Base-by-base conservation (phyloP, 208 protist genomes). In the Leptomonas seymouri region DNA sequence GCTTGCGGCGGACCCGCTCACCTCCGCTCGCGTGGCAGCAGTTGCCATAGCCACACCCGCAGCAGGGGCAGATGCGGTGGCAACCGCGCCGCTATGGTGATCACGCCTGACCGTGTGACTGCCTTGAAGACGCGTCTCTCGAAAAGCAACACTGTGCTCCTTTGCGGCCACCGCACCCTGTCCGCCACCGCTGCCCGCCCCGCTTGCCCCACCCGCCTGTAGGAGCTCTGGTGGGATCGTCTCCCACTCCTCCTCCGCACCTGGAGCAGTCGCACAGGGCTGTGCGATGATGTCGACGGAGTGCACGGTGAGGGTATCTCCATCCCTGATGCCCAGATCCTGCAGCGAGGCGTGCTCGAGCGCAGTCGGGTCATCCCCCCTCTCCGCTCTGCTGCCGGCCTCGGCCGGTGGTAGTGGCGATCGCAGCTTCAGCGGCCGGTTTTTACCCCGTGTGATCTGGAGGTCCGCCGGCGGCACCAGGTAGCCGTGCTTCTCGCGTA, bases 311-410 rank as follows among this genome's bases (percentile, higher is more conserved):
- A 96, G 72, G 14, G 73, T 76, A 56, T 90, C 88, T 1, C 91
- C 88, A 51, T 94, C 78, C 30, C 69, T 67, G 41, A 94, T 76
- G 53, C 89, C 88, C 18, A 89, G 69, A 41, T 93, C 86, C 56
- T 84, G 81, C 23, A 96, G 76, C 2, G 91, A 93, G 18, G 69
- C 75, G 4, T 74, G 50, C 9, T 89, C 83, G 12, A 85, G 61
- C 48, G 41, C n/a, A 21, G 42, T 41, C 34, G 8, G 25, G 34
- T 21, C 65, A 18, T 31, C 31, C 31, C 18, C 1, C n/a, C 57
- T 0, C 7, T 16, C 49, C 14, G 51, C 39, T 20, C 30, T 14
- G 12, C 25, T 20, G 16, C 59, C 34, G 28, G 65, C 2, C 20
- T 54, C 31, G 51, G 44, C 50, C 20, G 8, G 53, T 39, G n/a